phyloP scores from a whole-genome alignment of 129 eudicot genomes.

The Erigeron canadensis region DNA sequence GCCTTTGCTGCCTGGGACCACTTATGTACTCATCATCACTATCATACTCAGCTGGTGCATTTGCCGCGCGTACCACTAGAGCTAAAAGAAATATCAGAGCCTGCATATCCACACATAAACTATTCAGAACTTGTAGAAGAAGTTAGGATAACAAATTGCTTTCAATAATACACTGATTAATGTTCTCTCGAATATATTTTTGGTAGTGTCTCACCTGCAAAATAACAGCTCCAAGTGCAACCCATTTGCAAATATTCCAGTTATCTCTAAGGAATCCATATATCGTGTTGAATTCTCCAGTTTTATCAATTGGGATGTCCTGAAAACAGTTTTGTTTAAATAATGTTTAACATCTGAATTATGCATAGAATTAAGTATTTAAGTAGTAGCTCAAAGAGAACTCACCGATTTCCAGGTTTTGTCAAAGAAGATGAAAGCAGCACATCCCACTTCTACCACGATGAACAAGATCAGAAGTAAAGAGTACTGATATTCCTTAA shows the following conservation, averaged over 20 bases:
- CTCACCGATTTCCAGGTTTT: constrained; percentile 77
- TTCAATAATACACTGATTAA: background rate
- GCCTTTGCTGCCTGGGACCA: constrained; percentile 74
- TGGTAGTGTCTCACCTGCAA: constrained; percentile 51
- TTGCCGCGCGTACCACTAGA: constrained; percentile 68
- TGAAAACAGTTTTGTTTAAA: constrained; percentile 30
- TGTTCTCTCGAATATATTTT: constrained; percentile 9
- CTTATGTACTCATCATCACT: constrained; percentile 89
- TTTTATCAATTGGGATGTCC: constrained; percentile 84
- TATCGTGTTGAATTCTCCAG: constrained; percentile 69
- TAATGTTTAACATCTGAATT: background rate
- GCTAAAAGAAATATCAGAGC: constrained; percentile 80
- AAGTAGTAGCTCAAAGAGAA: constrained; percentile 6
- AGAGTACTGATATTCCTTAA: constrained; percentile 63
- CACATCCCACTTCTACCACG: constrained; percentile 67
- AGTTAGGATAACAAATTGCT: background rate
- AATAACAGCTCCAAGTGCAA: constrained; percentile 77
- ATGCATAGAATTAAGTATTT: constrained; percentile 13
- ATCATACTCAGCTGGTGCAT: constrained; percentile 72
- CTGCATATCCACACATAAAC: constrained; percentile 39
- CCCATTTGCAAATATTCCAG: constrained; percentile 86
- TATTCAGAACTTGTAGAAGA: background rate
- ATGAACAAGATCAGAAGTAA: constrained; percentile 65
- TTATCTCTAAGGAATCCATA: constrained; percentile 62
- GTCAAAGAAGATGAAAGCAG: constrained; percentile 89